Evolutionary conservation across 768 basidiomycete genomes (phyloP), one percentile per base, ranked within the genome.

Genomic region (Arthromyces matolae): DNA sequence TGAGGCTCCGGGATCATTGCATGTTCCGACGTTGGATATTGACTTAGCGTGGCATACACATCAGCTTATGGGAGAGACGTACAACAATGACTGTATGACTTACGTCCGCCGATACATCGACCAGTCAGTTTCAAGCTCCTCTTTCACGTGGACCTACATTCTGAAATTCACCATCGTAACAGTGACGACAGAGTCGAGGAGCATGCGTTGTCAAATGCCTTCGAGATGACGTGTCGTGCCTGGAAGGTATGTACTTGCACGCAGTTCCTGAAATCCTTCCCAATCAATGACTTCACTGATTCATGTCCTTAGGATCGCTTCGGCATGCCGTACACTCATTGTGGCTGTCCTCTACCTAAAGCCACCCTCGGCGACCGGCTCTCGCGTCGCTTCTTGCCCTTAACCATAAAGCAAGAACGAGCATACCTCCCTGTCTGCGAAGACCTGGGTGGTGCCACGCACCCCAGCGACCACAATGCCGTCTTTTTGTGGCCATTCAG

Each of bases 21-120:
- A 75, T 33, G 79, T 82, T 4, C 80, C 83, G 10, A 84, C 83
- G 1, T 60, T 87, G 13, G 84, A 87, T 50, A 84, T 88, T 32
- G 85, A 87, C 51, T 67, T 89, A 18, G 78, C 76, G 5, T 87
- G 85, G 84, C 74, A 56, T n/a, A n/a, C n/a, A n/a, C n/a, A n/a
- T n/a, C n/a, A n/a, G n/a, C n/a, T n/a, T n/a, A n/a, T n/a, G n/a
- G 68, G 71, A 0, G 48, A 45, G 1, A 64, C 68, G 28, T 86
- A 87, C 55, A 53, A 59, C 3, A 35, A 51, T 1, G 76, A 82
- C 49, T 76, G 77, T 34, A 60, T 61, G 49, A 62, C 38, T 14
- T 71, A 70, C 43, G 49, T 80, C 3, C 70, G 73, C 0, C 70
- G 72, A 14, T 75, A 68, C 27, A 61, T 83, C 24, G 77, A 83